Evolutionary conservation across 176 grass and related monocot species (phyloP), one percentile per base, ranked within the genome.

Genomic region (Avena eriantha): DNA sequence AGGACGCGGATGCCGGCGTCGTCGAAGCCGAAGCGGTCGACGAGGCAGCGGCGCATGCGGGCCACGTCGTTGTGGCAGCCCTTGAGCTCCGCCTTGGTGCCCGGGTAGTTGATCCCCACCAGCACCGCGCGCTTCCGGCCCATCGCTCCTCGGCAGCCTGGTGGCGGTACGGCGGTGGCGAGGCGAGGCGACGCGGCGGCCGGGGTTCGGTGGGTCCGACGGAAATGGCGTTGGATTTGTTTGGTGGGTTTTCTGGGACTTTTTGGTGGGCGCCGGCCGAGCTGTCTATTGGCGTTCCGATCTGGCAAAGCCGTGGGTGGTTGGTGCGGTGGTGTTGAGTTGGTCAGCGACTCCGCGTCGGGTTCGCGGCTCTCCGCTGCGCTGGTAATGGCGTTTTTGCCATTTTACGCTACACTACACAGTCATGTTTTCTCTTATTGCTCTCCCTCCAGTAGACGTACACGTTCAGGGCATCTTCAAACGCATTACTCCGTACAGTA

Each of bases 21-120:
- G 7, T 61, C 82, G 81, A 97, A 97, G 0, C 91, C 87, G 81
- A 87, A 97, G 48, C 91, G 90, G 13, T 88, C 82, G 17, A 95
- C 57, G 66, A 98, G 86, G 87, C 86, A 90, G 21, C 80, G 91
- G 11, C 81, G 87, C 91, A 98, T 95, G 75, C 89, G 87, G 67
- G 68, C 47, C 63, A 95, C 95, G 86, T 98, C 95, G 79, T 95
- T 98, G 61, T 85, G 87, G 90, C 95, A 95, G 33, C 91, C 95
- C 43, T 85, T 89, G 35, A 98, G 93, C 91, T 98, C 91, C 19
- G 72, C 89, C 47, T 92, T 82, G 19, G 93, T 95, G 19, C 95
- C 95, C 8, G 87, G 80, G 89, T 98, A 98, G 93, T 92, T 98
- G 80, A 89, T 90, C 21, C 95, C 95, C 71, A 98, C 91, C 77